Percentiles rank a stretch among this genome's conserved stretches.
Evolutionary conservation across 352 stramenopile species (phyloP).

Genomic region (Globisporangium yorkense): DNA sequence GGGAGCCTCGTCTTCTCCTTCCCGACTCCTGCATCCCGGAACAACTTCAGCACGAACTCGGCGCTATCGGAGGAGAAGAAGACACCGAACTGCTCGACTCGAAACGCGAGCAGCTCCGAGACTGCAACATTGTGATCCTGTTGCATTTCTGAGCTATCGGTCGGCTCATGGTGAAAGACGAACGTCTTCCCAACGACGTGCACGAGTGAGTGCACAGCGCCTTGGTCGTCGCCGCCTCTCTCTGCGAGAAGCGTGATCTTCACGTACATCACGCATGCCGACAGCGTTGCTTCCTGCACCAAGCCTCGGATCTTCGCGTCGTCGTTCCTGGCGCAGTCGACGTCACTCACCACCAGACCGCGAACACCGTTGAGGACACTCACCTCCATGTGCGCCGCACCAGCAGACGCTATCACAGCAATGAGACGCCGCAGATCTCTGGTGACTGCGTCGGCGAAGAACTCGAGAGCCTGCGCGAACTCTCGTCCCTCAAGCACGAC

Average conservation of each 20-base stretch:
- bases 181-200: conserved; percentile 32
- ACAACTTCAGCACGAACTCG: conserved; percentile 9
- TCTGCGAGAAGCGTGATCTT: background rate
- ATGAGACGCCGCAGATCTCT: conserved; percentile 24
- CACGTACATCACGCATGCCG: conserved; percentile 15
- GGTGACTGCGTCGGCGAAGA: conserved; percentile 35
- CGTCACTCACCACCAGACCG: conserved; percentile 9
- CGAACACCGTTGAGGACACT: conserved; percentile 7
- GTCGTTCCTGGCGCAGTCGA: conserved; percentile 8
- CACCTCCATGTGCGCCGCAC: background rate
- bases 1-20: background rate
- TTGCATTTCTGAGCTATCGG: background rate
- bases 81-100: conserved; percentile 23
- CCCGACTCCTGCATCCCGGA: background rate
- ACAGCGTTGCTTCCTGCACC: conserved; percentile 15
- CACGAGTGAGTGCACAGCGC: background rate
- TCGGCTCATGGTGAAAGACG: conserved; percentile 26
- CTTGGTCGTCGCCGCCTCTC: background rate
- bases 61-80: conserved; percentile 28
- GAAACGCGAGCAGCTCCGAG: conserved; percentile 17
- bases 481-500: conserved; percentile 36
- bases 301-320: conserved; percentile 13
- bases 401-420: background rate
- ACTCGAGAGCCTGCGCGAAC: conserved; percentile 20
- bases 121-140: background rate